Percentiles rank a stretch among this genome's conserved stretches.
These are phyloP conservation scores for Ustilago xerochloae DNA, from an alignment of 1,284 basidiomycete species.

Conservation along the genomic window DNA sequence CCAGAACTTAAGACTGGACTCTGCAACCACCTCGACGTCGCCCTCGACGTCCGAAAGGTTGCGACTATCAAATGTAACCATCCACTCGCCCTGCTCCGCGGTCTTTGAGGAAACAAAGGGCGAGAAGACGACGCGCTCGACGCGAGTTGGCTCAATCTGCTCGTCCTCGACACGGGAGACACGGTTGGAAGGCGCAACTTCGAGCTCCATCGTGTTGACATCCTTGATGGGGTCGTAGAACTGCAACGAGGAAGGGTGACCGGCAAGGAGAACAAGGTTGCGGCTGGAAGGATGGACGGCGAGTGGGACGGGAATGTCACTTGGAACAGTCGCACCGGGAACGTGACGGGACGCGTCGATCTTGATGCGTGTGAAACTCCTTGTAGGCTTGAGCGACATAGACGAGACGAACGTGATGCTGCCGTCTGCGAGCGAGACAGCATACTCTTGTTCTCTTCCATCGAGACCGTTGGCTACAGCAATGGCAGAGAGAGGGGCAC, in stretches of 20 bases:
- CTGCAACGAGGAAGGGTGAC: conserved; percentile 93
- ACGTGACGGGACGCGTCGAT: conserved; percentile 68
- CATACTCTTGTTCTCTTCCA: conserved; percentile 81
- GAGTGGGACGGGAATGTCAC: conserved; percentile 47
- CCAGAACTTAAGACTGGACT: conserved; percentile 91
- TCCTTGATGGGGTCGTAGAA: conserved; percentile 83
- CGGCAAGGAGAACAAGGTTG: conserved; percentile 80
- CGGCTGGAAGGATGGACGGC: conserved; percentile 60
- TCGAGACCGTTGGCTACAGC: conserved; percentile 73
- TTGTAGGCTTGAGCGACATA: conserved; percentile 77
- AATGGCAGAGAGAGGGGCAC: conserved; percentile 78
- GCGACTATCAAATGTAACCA: conserved; percentile 89
- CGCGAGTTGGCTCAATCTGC: conserved; percentile 79
- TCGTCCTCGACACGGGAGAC: conserved; percentile 86
- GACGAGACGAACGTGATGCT: conserved; percentile 82
- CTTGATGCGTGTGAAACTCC: conserved; percentile 82
- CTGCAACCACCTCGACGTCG: conserved; percentile 74
- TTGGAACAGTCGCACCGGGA: conserved; percentile 14
- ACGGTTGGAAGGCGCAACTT: conserved; percentile 92
- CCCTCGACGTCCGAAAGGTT: conserved; percentile 28
- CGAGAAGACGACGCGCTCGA: conserved; percentile 79
- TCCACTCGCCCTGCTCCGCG: conserved; percentile 74
- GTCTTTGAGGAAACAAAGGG: conserved; percentile 52
- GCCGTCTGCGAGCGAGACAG: conserved; percentile 84
- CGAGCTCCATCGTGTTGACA: conserved; percentile 83